phyloP scores from a whole-genome alignment of 352 stramenopile genomes.

The Phytophthora europaea region DNA sequence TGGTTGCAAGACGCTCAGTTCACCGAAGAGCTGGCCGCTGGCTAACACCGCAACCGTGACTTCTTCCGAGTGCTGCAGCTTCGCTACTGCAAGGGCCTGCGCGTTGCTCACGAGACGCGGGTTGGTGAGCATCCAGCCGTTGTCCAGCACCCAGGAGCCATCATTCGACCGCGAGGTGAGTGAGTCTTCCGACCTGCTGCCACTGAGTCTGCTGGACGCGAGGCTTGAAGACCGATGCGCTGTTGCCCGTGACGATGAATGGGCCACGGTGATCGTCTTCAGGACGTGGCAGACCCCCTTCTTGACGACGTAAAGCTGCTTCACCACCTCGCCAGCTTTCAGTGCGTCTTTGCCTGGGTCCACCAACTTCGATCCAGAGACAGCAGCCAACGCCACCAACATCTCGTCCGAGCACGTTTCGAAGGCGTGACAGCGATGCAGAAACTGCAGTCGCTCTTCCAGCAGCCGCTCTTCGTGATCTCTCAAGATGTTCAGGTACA shows the following conservation, averaged over 20 bases:
- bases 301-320: constrained; percentile 75
- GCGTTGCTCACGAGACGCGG: constrained; percentile 68
- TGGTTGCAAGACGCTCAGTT: constrained; percentile 76
- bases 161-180: constrained; percentile 53
- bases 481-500: constrained; percentile 62
- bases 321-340: constrained; percentile 64
- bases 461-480: constrained; percentile 57
- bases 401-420: constrained; percentile 64
- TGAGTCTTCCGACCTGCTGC: constrained; percentile 34
- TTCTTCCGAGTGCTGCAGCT: constrained; percentile 43
- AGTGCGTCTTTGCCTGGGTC: constrained; percentile 65
- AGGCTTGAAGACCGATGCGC: constrained; percentile 4
- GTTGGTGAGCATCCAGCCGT: constrained; percentile 86
- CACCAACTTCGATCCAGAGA: constrained; percentile 62
- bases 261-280: constrained; percentile 57
- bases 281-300: constrained; percentile 75
- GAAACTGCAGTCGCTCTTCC: constrained; percentile 60
- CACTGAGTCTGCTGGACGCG: constrained; percentile 1
- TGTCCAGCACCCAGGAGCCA: constrained; percentile 82
- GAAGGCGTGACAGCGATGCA: constrained; percentile 73
- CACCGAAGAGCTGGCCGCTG: constrained; percentile 77
- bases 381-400: constrained; percentile 52
- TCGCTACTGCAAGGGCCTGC: constrained; percentile 29
- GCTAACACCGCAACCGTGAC: constrained; percentile 70
- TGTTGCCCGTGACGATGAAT: constrained; percentile 8